These are phyloP conservation scores for Caryopteris hybrid DNA, from an alignment of 305 asterid species.

Conservation along the genomic window DNA sequence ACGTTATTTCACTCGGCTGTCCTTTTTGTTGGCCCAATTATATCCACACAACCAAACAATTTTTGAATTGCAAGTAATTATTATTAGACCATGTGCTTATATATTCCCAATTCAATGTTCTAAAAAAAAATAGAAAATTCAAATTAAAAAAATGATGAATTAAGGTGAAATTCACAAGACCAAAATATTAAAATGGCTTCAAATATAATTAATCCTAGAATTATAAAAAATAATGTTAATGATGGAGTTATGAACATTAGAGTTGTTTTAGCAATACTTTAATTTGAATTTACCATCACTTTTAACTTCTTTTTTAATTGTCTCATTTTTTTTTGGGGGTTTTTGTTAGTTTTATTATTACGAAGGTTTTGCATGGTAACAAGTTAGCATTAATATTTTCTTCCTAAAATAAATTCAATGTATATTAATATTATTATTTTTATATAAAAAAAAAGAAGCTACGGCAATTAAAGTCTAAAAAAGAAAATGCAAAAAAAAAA, in stretches of 20 bases:
- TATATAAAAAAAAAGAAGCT: too few species aligned
- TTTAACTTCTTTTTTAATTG: not conserved
- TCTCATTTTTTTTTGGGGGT: too few species aligned
- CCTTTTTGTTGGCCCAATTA: not conserved
- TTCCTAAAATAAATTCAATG: too few species aligned
- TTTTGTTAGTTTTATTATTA: too few species aligned
- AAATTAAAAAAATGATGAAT: not conserved
- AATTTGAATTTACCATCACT: not conserved
- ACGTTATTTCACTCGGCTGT: not conserved
- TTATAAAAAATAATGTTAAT: not conserved
- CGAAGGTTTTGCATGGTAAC: too few species aligned
- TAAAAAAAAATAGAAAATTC: too few species aligned
- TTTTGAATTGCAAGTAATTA: not conserved
- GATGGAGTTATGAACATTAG: not conserved
- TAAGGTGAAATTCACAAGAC: not conserved
- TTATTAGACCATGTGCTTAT: not conserved
- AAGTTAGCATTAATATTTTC: too few species aligned
- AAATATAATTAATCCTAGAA: not conserved
- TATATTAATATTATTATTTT: too few species aligned
- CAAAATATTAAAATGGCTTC: not conserved
- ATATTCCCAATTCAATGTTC: conserved; percentile 11
- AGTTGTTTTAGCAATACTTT: not conserved
- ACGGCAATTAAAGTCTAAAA: too few species aligned
- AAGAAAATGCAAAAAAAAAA: too few species aligned
- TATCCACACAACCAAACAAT: not conserved